Evolutionary conservation across 225 moss, liverwort and hornwort species (phyloP).

Genomic region (Climacium dendroides): DNA sequence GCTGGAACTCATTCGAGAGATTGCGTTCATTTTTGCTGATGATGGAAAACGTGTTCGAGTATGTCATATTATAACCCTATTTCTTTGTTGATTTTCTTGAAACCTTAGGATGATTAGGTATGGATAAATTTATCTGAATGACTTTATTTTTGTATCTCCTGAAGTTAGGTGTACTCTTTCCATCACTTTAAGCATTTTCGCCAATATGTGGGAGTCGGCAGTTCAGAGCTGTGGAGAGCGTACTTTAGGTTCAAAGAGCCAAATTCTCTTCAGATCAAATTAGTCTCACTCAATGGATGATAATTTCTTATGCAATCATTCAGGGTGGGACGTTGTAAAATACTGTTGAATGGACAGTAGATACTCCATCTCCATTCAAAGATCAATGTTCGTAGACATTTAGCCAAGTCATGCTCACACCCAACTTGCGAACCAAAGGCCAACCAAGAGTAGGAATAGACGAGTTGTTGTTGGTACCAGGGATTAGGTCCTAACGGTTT

Average conservation of each 20-base stretch:
- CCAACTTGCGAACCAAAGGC: neutral
- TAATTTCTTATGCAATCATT: neutral
- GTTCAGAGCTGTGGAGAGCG: neutral
- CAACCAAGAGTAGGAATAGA: neutral
- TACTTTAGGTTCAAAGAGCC: neutral
- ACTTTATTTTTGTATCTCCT: neutral
- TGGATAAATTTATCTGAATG: neutral
- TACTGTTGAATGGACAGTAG: neutral
- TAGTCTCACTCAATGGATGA: neutral
- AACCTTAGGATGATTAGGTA: neutral
- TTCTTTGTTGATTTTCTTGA: neutral
- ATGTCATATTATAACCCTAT: neutral
- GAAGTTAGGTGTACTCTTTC: neutral
- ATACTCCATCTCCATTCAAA: neutral
- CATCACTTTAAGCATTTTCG: neutral
- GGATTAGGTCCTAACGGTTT: neutral
- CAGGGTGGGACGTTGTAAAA: neutral
- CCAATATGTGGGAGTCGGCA: neutral
- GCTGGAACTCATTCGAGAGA: constrained; percentile 77
- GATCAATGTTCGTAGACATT: neutral
- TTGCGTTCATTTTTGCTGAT: constrained; percentile 84
- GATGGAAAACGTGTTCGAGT: constrained; percentile 93
- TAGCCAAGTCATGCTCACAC: neutral
- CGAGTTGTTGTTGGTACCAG: neutral
- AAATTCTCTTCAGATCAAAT: neutral